These are phyloP conservation scores for Picea sitchensis DNA, from an alignment of 75 land plant species.

Conservation along the genomic window DNA sequence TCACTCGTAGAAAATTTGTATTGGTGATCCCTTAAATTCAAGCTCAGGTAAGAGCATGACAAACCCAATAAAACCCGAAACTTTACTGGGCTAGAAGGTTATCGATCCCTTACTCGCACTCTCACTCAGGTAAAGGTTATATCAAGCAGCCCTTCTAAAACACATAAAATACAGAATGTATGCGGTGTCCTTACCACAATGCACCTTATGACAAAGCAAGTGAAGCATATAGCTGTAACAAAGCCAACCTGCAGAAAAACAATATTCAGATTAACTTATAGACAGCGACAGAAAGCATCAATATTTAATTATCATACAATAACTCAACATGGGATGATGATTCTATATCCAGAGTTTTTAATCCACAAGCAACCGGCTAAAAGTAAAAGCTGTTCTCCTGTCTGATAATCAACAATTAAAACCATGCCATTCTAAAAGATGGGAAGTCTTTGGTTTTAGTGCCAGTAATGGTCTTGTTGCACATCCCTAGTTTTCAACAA, in stretches of 20 bases:
- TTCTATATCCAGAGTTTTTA: background rate
- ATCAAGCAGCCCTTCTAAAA: too few species aligned
- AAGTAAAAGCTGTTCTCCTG: background rate
- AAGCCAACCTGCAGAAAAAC: constrained; percentile 37
- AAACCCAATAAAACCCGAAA: too few species aligned
- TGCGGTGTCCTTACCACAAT: constrained; percentile 48
- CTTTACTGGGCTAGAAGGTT: too few species aligned
- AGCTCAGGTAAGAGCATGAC: too few species aligned
- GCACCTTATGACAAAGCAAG: constrained; percentile 75
- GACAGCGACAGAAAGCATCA: background rate
- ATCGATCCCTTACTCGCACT: too few species aligned
- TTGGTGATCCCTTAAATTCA: too few species aligned
- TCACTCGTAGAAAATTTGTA: too few species aligned
- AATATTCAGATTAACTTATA: background rate
- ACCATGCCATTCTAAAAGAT: background rate
- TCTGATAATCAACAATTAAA: background rate
- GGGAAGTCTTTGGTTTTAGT: too few species aligned
- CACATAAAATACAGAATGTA: too few species aligned
- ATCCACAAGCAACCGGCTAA: background rate
- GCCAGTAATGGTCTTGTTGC: too few species aligned
- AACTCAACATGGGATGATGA: background rate
- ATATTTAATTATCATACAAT: background rate
- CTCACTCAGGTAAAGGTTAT: too few species aligned
- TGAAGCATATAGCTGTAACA: constrained; percentile 74
- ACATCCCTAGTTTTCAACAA: too few species aligned